Base-by-base conservation (phyloP, 1,139 yeast species). In the Diutina siamensis region DNA sequence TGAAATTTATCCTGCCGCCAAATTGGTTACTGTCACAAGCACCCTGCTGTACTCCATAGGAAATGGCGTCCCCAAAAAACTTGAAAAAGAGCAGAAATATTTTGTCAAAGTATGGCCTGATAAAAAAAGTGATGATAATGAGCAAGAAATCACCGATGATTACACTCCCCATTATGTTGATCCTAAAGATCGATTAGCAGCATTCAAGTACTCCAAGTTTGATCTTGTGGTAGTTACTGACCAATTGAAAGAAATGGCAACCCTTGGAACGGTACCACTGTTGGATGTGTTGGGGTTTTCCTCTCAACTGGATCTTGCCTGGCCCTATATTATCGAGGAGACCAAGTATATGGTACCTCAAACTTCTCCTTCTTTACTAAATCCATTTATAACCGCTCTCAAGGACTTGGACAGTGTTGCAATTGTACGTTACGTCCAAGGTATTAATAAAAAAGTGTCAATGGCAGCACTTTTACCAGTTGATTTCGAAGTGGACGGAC, bases 141-240 rank as follows among this genome's bases (percentile, higher is more conserved):
- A 19, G 4, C 10, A 21, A 1, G 38, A 13, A 1, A 17, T 10
- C 8, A 20, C 7, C 2, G 40, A 21, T 35, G 22, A 35, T 8
- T 20, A 20, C 13, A 22, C 22, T 8, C 22, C 22, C 18, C 28
- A 19, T 13, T 21, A 18, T 19, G 18, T 40, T 2, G 44, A 40
- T 3, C 10, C 17, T 5, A 21, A 10, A 7, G 35, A 40, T 7
- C 25, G 34, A 13, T n/a, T 49, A 3, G 49, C 51, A 28, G 94
- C 86, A 0, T 86, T 77, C 58, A 71, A 76, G 51, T 86, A 80
- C 55, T 92, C 95, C 5, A 66, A 77, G n/a, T 55, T 59, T 45
- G 74, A 70, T 51, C 55, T 69, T 33, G 56, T 66, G n/a, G 57
- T 60, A 8, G 49, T 59, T 3, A 50, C 49, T 13, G 45, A 47